Evolutionary conservation across 2,329 filamentous ascomycete species (phyloP).

Genomic region (Orbilia brochopaga): DNA sequence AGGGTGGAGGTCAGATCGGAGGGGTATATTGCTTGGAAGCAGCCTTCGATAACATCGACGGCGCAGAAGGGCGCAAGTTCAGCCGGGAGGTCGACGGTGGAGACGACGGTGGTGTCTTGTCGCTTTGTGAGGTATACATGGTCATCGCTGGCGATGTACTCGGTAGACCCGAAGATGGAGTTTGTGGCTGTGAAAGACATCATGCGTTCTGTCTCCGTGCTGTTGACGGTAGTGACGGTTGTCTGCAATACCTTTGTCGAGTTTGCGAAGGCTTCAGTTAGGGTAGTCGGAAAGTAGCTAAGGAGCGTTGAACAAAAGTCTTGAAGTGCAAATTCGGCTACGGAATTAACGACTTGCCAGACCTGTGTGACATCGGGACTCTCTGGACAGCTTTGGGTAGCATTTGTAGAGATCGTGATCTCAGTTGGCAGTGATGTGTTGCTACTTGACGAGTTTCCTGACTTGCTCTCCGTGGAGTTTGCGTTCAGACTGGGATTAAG

Average conservation of each 20-base stretch:
- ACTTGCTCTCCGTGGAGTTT: neutral
- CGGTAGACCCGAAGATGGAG: slow-evolving; percentile 14
- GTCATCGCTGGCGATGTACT: slow-evolving; percentile 17
- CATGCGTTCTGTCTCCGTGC: slow-evolving; percentile 17
- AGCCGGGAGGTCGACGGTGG: neutral
- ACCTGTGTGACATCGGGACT: slow-evolving; percentile 14
- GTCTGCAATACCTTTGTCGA: neutral
- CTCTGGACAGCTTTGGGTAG: slow-evolving; percentile 4
- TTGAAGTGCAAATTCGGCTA: slow-evolving; percentile 15
- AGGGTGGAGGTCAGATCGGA: slow-evolving; percentile 1
- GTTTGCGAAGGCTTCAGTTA: neutral
- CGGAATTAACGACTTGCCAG: slow-evolving; percentile 19
- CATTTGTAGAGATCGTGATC: neutral
- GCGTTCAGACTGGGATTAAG: neutral
- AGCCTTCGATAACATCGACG: slow-evolving; percentile 25
- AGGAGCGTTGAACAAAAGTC: slow-evolving; percentile 28
- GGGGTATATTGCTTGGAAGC: slow-evolving; percentile 11
- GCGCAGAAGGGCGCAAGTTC: slow-evolving; percentile 18
- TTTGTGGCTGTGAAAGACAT: slow-evolving; percentile 21
- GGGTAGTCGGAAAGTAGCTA: slow-evolving; percentile 1
- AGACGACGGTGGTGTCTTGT: neutral
- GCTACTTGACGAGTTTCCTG: neutral
- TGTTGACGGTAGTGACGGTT: neutral
- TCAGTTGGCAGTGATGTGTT: neutral
- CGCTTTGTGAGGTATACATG: neutral